phyloP scores from a whole-genome alignment of 2,329 filamentous ascomycete genomes.

The Phialocephala sp. region DNA sequence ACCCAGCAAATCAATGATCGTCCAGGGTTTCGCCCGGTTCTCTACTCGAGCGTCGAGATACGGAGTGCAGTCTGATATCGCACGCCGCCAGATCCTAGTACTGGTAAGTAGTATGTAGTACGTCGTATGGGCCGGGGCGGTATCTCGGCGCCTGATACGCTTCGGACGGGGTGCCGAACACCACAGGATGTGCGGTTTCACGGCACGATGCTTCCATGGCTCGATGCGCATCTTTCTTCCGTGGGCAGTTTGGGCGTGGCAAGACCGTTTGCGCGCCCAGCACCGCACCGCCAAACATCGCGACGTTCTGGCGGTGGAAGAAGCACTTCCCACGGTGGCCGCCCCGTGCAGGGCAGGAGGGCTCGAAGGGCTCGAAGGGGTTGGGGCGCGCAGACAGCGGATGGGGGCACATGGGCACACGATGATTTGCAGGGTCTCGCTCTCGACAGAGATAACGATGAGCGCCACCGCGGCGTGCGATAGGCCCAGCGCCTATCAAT shows the following conservation, averaged over 20 bases:
- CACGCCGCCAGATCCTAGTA: not conserved
- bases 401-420: slow-evolving; percentile 2
- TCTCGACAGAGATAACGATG: slow-evolving; percentile 11
- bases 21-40: slow-evolving; percentile 17
- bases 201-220: not conserved
- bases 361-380: not conserved
- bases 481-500: slow-evolving; percentile 17
- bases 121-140: not conserved
- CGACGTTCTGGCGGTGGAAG: not conserved
- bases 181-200: not conserved
- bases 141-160: not conserved
- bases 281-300: not conserved
- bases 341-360: too few species aligned
- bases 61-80: not conserved
- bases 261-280: not conserved
- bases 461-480: slow-evolving; percentile 7
- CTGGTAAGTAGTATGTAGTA: too few species aligned
- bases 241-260: not conserved
- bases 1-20: slow-evolving; percentile 27
- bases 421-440: slow-evolving; percentile 10
- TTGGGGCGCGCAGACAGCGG: not conserved
- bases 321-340: not conserved
- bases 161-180: not conserved
- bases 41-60: not conserved
- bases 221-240: not conserved